A percentile compares a stretch with the other conserved stretches of the same genome.
Conservation (phyloP, 768 basidiomycete genomes). For the Calocybe gangraenosa region DNA sequence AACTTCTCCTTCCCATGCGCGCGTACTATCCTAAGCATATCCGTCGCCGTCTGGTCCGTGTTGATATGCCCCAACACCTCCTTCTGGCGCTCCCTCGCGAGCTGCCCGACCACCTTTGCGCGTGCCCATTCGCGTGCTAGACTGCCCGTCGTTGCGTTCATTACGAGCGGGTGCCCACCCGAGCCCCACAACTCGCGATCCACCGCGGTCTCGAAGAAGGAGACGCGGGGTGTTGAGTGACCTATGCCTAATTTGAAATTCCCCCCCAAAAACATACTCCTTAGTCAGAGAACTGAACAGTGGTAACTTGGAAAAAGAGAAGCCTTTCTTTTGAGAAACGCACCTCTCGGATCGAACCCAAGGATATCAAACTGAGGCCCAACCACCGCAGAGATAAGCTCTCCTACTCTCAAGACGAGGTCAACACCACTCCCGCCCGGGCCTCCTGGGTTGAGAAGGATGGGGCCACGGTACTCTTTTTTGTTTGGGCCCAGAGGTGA, state of each 20-base stretch:
- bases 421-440: slow-evolving; percentile 42
- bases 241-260: slow-evolving; percentile 26
- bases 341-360: slow-evolving; percentile 45
- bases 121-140: slow-evolving; percentile 29
- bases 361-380: slow-evolving; percentile 43
- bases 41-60: slow-evolving; percentile 34
- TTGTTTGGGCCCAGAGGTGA: slow-evolving; percentile 21
- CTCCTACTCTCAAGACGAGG: slow-evolving; percentile 19
- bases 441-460: slow-evolving; percentile 46
- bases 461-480: slow-evolving; percentile 37
- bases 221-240: slow-evolving; percentile 29
- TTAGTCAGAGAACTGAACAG: not conserved
- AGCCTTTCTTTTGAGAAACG: not conserved
- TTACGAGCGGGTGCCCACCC: not conserved
- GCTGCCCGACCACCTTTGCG: slow-evolving; percentile 23
- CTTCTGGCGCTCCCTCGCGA: slow-evolving; percentile 27
- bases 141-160: slow-evolving; percentile 22
- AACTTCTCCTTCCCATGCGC: slow-evolving; percentile 29
- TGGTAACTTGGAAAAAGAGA: not conserved
- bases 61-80: slow-evolving; percentile 26
- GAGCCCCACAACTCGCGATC: slow-evolving; percentile 26
- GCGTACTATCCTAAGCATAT: slow-evolving; percentile 32
- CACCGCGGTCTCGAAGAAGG: slow-evolving; percentile 30
- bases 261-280: not conserved
- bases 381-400: slow-evolving; percentile 24